Conservation (phyloP, 805 yeast species). For the Metschnikowia peoriensis region DNA sequence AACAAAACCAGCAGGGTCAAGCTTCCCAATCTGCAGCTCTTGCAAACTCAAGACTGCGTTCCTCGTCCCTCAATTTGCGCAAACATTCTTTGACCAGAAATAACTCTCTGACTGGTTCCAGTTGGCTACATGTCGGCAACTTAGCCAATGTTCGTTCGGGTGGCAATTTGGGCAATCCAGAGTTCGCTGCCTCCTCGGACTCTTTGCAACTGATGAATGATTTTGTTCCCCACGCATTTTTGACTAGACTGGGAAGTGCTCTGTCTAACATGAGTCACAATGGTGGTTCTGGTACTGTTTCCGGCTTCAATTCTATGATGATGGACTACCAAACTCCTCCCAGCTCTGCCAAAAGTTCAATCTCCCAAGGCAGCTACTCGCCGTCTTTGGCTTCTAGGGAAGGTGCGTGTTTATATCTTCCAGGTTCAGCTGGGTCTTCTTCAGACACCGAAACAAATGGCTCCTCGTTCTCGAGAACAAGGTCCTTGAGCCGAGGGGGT, state of each 20-base stretch:
- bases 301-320: constrained; percentile 35
- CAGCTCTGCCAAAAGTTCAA: constrained; percentile 31
- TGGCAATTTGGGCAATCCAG: constrained; percentile 19
- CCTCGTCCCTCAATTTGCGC: constrained; percentile 37
- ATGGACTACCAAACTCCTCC: constrained; percentile 44
- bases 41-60: constrained; percentile 29
- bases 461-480: constrained; percentile 11
- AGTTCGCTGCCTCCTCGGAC: constrained; percentile 33
- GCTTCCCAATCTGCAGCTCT: constrained; percentile 14
- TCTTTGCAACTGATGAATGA: constrained; percentile 45
- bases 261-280: constrained; percentile 15
- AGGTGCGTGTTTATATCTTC: neutral
- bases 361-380: constrained; percentile 21
- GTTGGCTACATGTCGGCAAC: constrained; percentile 47
- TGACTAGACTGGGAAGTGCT: constrained; percentile 26
- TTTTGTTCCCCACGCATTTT: constrained; percentile 41
- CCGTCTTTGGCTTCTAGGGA: constrained; percentile 10
- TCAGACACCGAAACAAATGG: constrained; percentile 35
- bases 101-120: constrained; percentile 34
- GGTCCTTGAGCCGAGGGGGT: constrained; percentile 18
- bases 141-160: constrained; percentile 32
- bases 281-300: constrained; percentile 12
- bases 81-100: constrained; percentile 45
- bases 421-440: constrained; percentile 7
- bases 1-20: constrained; percentile 15